phyloP scores from a whole-genome alignment of 345 rosid genomes.

The Clausena lansium region DNA sequence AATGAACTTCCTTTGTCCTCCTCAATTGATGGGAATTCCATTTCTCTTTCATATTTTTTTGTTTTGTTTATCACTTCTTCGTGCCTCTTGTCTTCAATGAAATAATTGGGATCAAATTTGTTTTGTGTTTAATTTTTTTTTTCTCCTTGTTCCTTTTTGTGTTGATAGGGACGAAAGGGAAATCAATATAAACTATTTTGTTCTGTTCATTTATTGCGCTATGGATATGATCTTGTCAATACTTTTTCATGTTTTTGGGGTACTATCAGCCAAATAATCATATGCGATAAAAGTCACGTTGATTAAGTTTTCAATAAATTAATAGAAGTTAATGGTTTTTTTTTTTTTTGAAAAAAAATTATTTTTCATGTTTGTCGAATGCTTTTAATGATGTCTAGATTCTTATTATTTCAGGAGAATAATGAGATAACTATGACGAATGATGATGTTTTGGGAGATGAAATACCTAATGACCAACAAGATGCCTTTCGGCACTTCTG shows the following conservation, averaged over 20 bases:
- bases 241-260: background rate
- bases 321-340: background rate
- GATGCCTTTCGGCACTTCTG: conserved; percentile 56
- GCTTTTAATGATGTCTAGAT: conserved; percentile 4
- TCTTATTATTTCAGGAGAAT: conserved; percentile 51
- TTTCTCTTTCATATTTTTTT: background rate
- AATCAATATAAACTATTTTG: background rate
- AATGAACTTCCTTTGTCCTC: background rate
- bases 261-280: background rate
- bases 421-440: conserved; percentile 66
- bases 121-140: background rate
- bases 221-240: background rate
- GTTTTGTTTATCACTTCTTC: background rate
- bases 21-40: background rate
- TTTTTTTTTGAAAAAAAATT: no score
- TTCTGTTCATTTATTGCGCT: background rate
- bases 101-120: background rate
- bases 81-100: background rate
- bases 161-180: background rate
- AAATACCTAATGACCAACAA: conserved; percentile 82
- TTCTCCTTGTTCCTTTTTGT: background rate
- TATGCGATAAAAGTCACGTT: background rate
- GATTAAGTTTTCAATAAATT: background rate
- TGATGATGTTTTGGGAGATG: conserved; percentile 96
- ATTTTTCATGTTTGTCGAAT: background rate